A percentile compares a stretch with the other conserved stretches of the same genome.
Evolutionary conservation across 2,329 filamentous ascomycete genomes (phyloP).

Genomic region (Aureobasidium sp.): DNA sequence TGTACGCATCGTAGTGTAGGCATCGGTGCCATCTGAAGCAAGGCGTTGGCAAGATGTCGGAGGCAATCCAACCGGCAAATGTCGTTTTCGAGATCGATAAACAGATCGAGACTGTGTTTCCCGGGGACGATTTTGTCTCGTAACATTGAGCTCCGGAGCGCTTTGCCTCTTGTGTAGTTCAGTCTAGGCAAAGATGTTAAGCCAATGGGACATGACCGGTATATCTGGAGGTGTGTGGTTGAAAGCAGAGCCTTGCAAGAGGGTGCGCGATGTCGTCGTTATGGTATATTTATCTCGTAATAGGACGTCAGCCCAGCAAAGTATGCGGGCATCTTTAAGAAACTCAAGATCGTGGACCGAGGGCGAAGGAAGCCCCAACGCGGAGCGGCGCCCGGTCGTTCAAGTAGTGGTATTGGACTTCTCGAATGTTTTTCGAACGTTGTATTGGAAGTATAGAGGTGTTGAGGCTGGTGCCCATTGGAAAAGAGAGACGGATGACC

Average conservation of each 20-base stretch:
- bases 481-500: background rate
- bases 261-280: conserved; percentile 1
- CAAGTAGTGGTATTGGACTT: background rate
- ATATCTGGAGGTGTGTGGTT: conserved; percentile 1
- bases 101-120: background rate
- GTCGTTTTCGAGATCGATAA: background rate
- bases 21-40: too few species aligned
- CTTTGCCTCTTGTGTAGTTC: conserved; percentile 4
- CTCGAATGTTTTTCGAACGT: conserved; percentile 1
- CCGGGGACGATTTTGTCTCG: background rate
- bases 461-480: background rate
- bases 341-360: background rate
- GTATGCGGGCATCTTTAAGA: background rate
- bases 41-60: background rate
- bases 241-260: background rate
- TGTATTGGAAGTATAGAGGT: background rate
- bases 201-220: background rate
- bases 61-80: background rate
- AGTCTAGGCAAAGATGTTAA: background rate
- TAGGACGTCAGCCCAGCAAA: conserved; percentile 15
- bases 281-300: conserved; percentile 11
- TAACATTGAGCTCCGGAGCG: background rate
- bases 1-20: too few species aligned
- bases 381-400: background rate
- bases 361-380: background rate